Conservation (phyloP, 1,284 basidiomycete genomes). For the Schizophyllum amplum region DNA sequence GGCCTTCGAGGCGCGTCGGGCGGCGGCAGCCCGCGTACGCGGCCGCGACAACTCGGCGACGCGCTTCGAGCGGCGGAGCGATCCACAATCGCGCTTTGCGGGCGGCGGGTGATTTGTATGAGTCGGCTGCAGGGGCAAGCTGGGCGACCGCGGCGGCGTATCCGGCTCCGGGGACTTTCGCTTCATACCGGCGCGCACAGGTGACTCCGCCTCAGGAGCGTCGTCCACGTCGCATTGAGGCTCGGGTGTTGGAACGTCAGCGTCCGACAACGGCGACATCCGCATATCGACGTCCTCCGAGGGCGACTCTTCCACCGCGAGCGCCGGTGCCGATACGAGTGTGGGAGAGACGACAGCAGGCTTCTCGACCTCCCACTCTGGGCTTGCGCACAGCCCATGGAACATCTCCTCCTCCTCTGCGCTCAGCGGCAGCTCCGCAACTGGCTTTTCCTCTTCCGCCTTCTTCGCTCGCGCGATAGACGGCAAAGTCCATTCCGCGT, state of each 20-base stretch:
- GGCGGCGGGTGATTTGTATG: not conserved
- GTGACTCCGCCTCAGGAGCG: not conserved
- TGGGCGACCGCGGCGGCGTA: not conserved
- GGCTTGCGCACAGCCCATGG: conserved; percentile 46
- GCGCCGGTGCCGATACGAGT: not conserved
- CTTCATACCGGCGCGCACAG: conserved; percentile 2
- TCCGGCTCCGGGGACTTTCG: conserved; percentile 4
- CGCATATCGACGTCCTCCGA: not conserved
- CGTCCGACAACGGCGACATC: conserved; percentile 11
- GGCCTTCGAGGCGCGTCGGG: conserved; percentile 14
- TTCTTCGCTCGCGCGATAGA: not conserved
- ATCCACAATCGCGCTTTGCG: conserved; percentile 16
- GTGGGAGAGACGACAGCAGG: not conserved
- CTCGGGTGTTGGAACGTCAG: not conserved
- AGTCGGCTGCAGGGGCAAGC: not conserved
- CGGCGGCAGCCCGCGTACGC: conserved; percentile 22
- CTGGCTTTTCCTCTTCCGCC: conserved; percentile 10
- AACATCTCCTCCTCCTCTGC: conserved; percentile 68
- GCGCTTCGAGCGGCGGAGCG: conserved; percentile 56
- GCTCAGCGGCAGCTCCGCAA: conserved; percentile 44
- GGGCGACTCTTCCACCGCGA: not conserved
- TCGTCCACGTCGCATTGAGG: not conserved
- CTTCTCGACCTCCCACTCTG: conserved; percentile 46
- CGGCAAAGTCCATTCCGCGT: conserved; percentile 4
- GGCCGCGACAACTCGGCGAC: conserved; percentile 46